Evolutionary conservation across 768 basidiomycete species (phyloP).

Genomic region (Tubosaeta brunneosetosa): DNA sequence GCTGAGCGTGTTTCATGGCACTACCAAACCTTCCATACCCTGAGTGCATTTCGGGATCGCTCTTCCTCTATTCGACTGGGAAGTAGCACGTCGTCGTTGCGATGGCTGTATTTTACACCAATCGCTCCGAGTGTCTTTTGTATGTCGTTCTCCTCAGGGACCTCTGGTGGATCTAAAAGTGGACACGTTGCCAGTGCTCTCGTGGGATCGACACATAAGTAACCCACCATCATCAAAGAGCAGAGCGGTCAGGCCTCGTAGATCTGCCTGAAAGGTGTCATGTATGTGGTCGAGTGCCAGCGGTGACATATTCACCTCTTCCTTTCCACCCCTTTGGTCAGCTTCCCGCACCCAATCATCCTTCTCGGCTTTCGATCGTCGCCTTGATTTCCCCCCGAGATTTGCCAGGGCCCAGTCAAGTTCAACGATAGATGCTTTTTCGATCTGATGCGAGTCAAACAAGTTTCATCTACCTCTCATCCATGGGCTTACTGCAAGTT

Average conservation of each 20-base stretch:
- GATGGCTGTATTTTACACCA: constrained; percentile 70
- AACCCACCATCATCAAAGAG: constrained; percentile 64
- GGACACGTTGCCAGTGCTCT: not conserved
- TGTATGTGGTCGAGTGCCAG: not conserved
- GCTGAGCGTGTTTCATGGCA: constrained; percentile 3
- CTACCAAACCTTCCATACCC: constrained; percentile 32
- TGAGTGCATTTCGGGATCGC: constrained; percentile 48
- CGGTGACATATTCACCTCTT: constrained; percentile 14
- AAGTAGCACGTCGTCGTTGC: constrained; percentile 65
- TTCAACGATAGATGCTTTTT: constrained; percentile 66
- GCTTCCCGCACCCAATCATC: constrained; percentile 43
- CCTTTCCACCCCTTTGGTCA: constrained; percentile 42
- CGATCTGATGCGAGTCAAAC: constrained; percentile 51
- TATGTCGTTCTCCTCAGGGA: constrained; percentile 44
- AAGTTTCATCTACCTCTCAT: not conserved
- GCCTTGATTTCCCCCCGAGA: constrained; percentile 43
- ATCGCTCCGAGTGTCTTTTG: constrained; percentile 53
- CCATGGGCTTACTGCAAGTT: constrained; percentile 53
- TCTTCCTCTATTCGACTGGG: constrained; percentile 68
- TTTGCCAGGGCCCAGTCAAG: constrained; percentile 79
- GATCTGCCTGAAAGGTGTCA: constrained; percentile 38
- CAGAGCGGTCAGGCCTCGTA: constrained; percentile 60
- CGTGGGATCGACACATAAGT: not conserved
- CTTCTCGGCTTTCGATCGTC: constrained; percentile 23
- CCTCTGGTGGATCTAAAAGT: constrained; percentile 36